Percentiles rank a stretch among this genome's conserved stretches.
phyloP scores from a whole-genome alignment of 306 rosid species.

The Medicago lupulina region DNA sequence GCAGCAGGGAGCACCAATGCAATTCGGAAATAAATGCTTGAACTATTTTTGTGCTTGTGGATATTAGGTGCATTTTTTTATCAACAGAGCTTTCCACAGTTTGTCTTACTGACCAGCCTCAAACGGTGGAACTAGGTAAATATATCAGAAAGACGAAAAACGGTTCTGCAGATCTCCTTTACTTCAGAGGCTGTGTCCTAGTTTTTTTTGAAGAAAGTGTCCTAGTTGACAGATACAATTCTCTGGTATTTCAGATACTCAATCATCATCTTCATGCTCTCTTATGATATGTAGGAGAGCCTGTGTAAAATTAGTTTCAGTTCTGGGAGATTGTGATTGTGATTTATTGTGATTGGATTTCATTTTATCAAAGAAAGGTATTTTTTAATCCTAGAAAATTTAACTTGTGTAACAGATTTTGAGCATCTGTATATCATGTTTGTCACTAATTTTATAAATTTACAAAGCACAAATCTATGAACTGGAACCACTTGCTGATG shows the following conservation, averaged over 20 bases:
- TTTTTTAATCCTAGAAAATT: conserved; percentile 15
- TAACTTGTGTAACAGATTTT: conserved; percentile 8
- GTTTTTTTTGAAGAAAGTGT: too few species aligned
- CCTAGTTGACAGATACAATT: neutral
- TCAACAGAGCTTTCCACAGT: conserved; percentile 22
- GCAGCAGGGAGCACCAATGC: conserved; percentile 97
- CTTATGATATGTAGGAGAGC: conserved; percentile 35
- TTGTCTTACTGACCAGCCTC: conserved; percentile 30
- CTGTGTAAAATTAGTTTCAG: conserved; percentile 43
- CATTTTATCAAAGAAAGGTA: conserved; percentile 35
- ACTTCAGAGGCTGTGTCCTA: too few species aligned
- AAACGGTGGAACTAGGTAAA: conserved; percentile 19
- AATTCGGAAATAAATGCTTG: conserved; percentile 92
- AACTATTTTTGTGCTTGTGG: conserved; percentile 34
- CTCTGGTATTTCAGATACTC: conserved; percentile 35
- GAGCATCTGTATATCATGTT: conserved; percentile 40
- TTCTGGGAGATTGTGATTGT: conserved; percentile 36
- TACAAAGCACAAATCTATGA: conserved; percentile 29
- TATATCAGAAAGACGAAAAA: conserved; percentile 16
- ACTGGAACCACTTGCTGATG: conserved; percentile 19
- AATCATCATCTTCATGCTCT: conserved; percentile 43
- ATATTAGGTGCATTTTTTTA: conserved; percentile 35
- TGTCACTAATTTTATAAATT: conserved; percentile 32
- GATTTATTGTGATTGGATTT: conserved; percentile 48
- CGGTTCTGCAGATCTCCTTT: conserved; percentile 20